Evolutionary conservation across 495 filamentous ascomycete genomes (phyloP).

Genomic region (Cenococcum geophilum): DNA sequence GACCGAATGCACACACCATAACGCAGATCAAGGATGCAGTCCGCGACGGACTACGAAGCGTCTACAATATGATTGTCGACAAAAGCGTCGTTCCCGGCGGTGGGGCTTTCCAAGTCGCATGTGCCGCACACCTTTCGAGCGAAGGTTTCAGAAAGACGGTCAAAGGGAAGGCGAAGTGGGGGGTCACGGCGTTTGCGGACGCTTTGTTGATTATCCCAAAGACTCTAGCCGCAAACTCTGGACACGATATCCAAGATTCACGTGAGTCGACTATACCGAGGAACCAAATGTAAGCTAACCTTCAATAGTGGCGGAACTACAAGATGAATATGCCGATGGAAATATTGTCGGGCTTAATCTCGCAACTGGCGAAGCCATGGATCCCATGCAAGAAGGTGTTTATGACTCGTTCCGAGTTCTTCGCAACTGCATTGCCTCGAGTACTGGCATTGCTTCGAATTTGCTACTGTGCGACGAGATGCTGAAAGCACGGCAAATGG

Average conservation of each 20-base stretch:
- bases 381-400: conserved; percentile 85
- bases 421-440: conserved; percentile 86
- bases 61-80: conserved; percentile 99
- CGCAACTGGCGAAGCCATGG: conserved; percentile 83
- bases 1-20: conserved; percentile 93
- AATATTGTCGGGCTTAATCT: conserved; percentile 83
- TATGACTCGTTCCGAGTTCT: conserved; percentile 95
- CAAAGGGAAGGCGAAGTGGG: conserved; percentile 95
- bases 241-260: conserved; percentile 92
- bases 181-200: conserved; percentile 90
- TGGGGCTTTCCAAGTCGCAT: conserved; percentile 94
- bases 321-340: conserved; percentile 79
- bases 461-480: conserved; percentile 94
- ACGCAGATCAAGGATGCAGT: conserved; percentile 94
- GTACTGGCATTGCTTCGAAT: conserved; percentile 91
- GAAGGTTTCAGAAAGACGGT: conserved; percentile 77
- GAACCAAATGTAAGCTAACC: conserved; percentile 17
- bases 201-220: conserved; percentile 92
- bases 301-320: conserved; percentile 63
- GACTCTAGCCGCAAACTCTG: conserved; percentile 91
- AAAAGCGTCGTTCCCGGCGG: conserved; percentile 89
- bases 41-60: conserved; percentile 87
- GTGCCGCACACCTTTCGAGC: conserved; percentile 78
- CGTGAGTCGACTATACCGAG: conserved; percentile 47
- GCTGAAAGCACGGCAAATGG: conserved; percentile 96